phyloP scores from a whole-genome alignment of 129 eudicot species.

The Flaveria ramosissima region DNA sequence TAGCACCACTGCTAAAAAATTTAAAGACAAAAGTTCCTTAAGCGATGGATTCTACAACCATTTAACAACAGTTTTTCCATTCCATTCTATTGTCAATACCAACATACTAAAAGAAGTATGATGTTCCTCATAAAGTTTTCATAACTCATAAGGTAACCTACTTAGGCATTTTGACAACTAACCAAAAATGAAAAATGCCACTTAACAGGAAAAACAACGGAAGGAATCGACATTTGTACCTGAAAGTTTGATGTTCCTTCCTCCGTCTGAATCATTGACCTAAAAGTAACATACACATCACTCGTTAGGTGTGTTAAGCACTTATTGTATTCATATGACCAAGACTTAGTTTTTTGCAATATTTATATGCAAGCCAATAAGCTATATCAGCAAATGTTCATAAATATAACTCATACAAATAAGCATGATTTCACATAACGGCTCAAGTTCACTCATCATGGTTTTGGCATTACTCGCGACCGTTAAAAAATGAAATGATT shows the following conservation, averaged over 20 bases:
- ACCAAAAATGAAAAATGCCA: conserved; percentile 9
- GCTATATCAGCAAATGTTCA: conserved; percentile 9
- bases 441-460: neutral
- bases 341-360: conserved; percentile 19
- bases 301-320: conserved; percentile 21
- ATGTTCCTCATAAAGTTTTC: neutral
- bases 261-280: conserved; percentile 49
- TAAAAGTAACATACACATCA: conserved; percentile 28
- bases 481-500: neutral
- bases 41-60: neutral
- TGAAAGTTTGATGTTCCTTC: conserved; percentile 46
- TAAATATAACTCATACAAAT: neutral
- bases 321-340: conserved; percentile 13
- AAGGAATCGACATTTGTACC: conserved; percentile 39
- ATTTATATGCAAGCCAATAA: neutral
- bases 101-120: conserved; percentile 8
- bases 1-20: neutral
- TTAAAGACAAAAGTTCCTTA: neutral
- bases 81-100: conserved; percentile 3
- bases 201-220: neutral
- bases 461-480: conserved; percentile 5
- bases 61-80: conserved; percentile 2
- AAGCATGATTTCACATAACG: conserved; percentile 13
- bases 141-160: conserved; percentile 10
- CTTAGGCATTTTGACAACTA: neutral